Conservation (phyloP, 768 basidiomycete species). For the Psilocybe cubensis region DNA sequence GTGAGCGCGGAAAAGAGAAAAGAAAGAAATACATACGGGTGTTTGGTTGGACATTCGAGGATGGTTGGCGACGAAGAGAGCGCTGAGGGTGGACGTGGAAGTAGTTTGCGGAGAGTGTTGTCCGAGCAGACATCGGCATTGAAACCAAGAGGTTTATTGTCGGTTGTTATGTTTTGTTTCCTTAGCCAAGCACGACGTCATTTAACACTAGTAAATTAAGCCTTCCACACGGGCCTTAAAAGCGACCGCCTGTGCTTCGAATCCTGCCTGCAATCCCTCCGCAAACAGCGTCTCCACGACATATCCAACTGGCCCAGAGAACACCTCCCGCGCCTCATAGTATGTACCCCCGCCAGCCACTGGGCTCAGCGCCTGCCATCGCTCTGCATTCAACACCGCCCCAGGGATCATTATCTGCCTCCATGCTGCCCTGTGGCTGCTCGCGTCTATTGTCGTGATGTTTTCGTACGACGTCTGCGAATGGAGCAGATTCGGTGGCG, state of each 20-base stretch:
- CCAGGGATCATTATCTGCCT: conserved; percentile 26
- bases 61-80: neutral
- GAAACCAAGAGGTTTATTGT: conserved; percentile 18
- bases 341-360: conserved; percentile 26
- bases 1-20: conserved; percentile 15
- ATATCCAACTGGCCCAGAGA: conserved; percentile 23
- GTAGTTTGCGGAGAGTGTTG: conserved; percentile 18
- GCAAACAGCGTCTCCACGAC: conserved; percentile 26
- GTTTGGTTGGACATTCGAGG: neutral
- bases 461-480: conserved; percentile 31
- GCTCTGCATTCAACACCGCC: conserved; percentile 28
- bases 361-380: conserved; percentile 31
- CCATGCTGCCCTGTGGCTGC: conserved; percentile 30
- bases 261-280: conserved; percentile 25
- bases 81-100: conserved; percentile 12
- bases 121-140: conserved; percentile 14
- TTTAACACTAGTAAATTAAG: conserved; percentile 5
- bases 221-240: conserved; percentile 23
- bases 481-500: conserved; percentile 28
- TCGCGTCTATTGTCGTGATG: conserved; percentile 32
- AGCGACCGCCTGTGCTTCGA: conserved; percentile 26
- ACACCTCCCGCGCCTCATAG: conserved; percentile 35
- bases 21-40: conserved; percentile 15
- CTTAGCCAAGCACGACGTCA: conserved; percentile 21
- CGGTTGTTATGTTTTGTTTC: conserved; percentile 14